phyloP scores from a whole-genome alignment of 176 grass and related monocot genomes.

The Carex littledalei region DNA sequence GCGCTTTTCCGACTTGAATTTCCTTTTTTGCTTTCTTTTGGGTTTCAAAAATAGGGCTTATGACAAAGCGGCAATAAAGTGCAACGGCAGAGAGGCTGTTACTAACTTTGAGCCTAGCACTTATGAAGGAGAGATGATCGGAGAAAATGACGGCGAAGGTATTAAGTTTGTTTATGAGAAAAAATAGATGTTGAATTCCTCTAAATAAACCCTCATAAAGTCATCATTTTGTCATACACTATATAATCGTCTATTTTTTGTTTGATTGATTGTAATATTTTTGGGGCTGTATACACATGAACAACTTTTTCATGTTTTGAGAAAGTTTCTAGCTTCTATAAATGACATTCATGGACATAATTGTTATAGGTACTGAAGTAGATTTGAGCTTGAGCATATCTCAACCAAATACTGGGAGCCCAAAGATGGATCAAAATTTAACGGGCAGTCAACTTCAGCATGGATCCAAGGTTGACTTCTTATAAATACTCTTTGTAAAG shows the following conservation, averaged over 20 bases:
- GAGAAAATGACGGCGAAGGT: constrained; percentile 56
- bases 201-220: not conserved
- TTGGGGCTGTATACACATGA: not conserved
- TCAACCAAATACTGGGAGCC: constrained; percentile 49
- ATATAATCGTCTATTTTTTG: no score
- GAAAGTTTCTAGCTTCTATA: not conserved
- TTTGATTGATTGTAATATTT: not conserved
- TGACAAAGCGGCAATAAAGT: constrained; percentile 96
- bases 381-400: constrained; percentile 96
- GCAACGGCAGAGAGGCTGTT: constrained; percentile 91
- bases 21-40: constrained; percentile 35
- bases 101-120: constrained; percentile 85
- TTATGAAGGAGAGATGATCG: constrained; percentile 60
- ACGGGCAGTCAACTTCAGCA: constrained; percentile 44
- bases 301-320: not conserved
- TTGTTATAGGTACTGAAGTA: constrained; percentile 38
- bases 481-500: not conserved
- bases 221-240: not conserved
- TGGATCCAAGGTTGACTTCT: constrained; percentile 22
- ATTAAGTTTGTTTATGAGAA: not conserved
- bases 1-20: constrained; percentile 52
- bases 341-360: not conserved
- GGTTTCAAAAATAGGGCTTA: constrained; percentile 66
- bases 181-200: not conserved
- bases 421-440: constrained; percentile 53